phyloP scores from a whole-genome alignment of 345 rosid species.

The Cardamine occulta region DNA sequence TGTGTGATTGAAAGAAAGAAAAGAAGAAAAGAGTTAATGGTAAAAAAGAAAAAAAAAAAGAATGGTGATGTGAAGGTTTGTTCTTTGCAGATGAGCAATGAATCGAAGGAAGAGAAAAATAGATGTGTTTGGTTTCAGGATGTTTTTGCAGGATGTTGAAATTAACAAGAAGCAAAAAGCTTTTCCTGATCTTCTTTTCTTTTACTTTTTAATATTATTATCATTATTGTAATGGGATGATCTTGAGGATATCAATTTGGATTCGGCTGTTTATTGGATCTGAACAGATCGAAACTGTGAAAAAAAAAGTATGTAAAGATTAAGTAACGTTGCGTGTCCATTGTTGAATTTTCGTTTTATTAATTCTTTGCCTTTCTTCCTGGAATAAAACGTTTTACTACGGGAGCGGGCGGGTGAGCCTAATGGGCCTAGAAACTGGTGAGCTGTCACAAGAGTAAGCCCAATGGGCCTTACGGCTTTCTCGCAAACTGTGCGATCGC shows the following conservation, averaged over 20 bases:
- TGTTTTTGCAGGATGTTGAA: slow-evolving; percentile 33
- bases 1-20: slow-evolving; percentile 34
- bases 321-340: slow-evolving; percentile 24
- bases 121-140: slow-evolving; percentile 26
- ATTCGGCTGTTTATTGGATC: slow-evolving; percentile 26
- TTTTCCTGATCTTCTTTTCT: slow-evolving; percentile 4
- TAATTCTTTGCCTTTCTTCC: background rate
- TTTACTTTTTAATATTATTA: background rate
- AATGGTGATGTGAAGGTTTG: slow-evolving; percentile 26
- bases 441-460: background rate
- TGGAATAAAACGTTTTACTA: background rate
- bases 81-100: slow-evolving; percentile 33
- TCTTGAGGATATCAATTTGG: slow-evolving; percentile 37
- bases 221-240: slow-evolving; percentile 35
- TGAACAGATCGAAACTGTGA: slow-evolving; percentile 22
- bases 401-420: background rate
- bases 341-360: slow-evolving; percentile 19
- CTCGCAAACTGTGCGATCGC: slow-evolving; percentile 22
- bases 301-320: slow-evolving; percentile 29
- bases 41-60: background rate
- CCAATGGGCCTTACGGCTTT: slow-evolving; percentile 24
- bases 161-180: slow-evolving; percentile 29
- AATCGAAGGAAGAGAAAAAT: slow-evolving; percentile 24
- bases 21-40: slow-evolving; percentile 25
- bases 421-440: background rate